Conservation (phyloP, 805 yeast genomes). For the Osmozyma mogii region DNA sequence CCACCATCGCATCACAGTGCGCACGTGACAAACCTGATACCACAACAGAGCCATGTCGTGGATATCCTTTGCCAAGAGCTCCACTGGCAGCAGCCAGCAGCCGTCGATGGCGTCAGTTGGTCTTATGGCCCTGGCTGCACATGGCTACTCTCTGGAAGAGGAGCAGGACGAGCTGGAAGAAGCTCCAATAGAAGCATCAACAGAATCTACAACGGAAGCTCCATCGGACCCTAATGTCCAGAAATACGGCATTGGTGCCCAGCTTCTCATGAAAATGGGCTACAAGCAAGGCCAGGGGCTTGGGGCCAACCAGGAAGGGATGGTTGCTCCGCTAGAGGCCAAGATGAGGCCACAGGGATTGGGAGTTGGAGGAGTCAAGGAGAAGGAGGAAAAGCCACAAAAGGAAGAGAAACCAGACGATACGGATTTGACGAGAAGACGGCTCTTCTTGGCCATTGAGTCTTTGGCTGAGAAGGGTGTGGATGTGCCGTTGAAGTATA, state of each 20-base stretch:
- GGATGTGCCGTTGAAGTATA: conserved; percentile 28
- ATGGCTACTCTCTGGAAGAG: conserved; percentile 9
- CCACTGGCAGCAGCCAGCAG: too few relatives aligned
- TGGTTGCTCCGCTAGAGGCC: conserved; percentile 71
- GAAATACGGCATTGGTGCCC: conserved; percentile 79
- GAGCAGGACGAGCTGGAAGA: conserved; percentile 8
- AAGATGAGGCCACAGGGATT: conserved; percentile 54
- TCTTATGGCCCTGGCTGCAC: too few relatives aligned
- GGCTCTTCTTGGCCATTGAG: conserved; percentile 29
- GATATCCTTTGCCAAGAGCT: too few relatives aligned
- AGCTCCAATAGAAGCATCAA: conserved; percentile 1
- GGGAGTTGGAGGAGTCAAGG: conserved; percentile 65
- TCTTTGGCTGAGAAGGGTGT: conserved; percentile 26
- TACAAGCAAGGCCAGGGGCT: conserved; percentile 77
- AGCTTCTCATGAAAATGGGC: conserved; percentile 76
- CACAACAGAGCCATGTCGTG: too few relatives aligned
- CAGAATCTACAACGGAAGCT: conserved; percentile 12
- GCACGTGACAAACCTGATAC: too few relatives aligned
- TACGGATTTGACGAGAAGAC: conserved; percentile 14
- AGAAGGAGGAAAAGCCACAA: conserved; percentile 16
- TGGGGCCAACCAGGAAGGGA: conserved; percentile 70
- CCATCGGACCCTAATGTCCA: conserved; percentile 3
- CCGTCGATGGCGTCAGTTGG: too few relatives aligned
- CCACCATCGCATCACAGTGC: too few relatives aligned
- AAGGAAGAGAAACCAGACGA: conserved; percentile 3